Conservation (phyloP, 495 filamentous ascomycete genomes). For the Lasiosphaeria hispida region DNA sequence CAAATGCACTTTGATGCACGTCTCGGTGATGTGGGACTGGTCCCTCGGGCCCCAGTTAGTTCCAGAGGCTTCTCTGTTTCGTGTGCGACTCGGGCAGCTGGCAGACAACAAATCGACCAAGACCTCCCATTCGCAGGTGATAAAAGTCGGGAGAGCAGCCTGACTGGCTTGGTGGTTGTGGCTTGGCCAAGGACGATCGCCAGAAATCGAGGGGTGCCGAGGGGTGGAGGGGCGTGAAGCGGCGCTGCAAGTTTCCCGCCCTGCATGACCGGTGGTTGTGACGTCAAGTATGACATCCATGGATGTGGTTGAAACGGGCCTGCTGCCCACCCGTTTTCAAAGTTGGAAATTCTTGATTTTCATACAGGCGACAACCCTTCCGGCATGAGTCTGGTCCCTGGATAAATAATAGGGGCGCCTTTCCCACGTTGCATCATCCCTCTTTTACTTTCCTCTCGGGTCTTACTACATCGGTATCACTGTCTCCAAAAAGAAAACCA, state of each 20-base stretch:
- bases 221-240: slow-evolving; percentile 1
- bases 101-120: too few species aligned
- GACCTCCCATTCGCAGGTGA: too few species aligned
- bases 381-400: neutral
- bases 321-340: neutral
- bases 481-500: neutral
- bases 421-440: neutral
- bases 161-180: neutral
- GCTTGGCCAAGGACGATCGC: slow-evolving; percentile 4
- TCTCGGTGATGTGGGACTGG: too few species aligned
- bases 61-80: too few species aligned
- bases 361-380: neutral
- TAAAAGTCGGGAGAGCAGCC: too few species aligned
- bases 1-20: too few species aligned
- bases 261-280: slow-evolving; percentile 12
- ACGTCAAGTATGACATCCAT: slow-evolving; percentile 22
- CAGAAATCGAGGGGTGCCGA: slow-evolving; percentile 7
- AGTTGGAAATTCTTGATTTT: slow-evolving; percentile 18
- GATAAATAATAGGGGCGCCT: slow-evolving; percentile 8
- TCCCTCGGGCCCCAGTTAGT: too few species aligned
- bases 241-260: slow-evolving; percentile 7
- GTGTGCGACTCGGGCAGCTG: too few species aligned
- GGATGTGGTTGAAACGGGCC: neutral
- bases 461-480: neutral
- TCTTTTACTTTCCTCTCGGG: neutral